phyloP scores from a whole-genome alignment of 768 basidiomycete species.

The Tephrocybe rancida region DNA sequence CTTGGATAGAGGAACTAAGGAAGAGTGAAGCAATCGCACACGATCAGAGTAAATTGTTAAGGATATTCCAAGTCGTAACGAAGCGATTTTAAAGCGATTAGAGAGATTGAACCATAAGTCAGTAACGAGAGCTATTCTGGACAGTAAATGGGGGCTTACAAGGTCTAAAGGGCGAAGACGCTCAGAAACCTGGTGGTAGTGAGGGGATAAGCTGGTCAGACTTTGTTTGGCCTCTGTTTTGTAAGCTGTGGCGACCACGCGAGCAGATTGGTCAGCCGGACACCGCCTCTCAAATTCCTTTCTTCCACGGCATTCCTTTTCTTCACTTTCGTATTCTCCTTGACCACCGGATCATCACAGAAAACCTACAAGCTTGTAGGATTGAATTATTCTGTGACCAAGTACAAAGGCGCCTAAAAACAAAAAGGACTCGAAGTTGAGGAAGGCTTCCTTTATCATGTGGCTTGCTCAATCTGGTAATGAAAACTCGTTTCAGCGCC shows the following conservation, averaged over 20 bases:
- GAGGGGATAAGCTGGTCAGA: constrained; percentile 46
- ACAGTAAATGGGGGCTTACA: constrained; percentile 30
- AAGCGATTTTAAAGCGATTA: constrained; percentile 38
- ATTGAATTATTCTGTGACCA: too few relatives aligned
- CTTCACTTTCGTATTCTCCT: constrained; percentile 6
- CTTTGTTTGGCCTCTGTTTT: constrained; percentile 49
- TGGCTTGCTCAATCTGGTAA: too few relatives aligned
- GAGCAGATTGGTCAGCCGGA: constrained; percentile 39
- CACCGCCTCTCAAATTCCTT: constrained; percentile 15
- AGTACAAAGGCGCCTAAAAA: too few relatives aligned
- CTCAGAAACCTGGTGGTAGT: constrained; percentile 47
- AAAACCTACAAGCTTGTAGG: not conserved
- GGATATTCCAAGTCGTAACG: constrained; percentile 18
- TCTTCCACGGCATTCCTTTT: constrained; percentile 15
- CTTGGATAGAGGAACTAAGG: constrained; percentile 30
- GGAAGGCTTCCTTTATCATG: too few relatives aligned
- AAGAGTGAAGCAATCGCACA: constrained; percentile 40
- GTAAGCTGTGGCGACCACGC: constrained; percentile 35
- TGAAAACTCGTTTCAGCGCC: not conserved
- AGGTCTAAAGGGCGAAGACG: constrained; percentile 27
- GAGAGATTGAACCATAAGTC: constrained; percentile 17
- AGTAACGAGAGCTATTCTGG: constrained; percentile 11
- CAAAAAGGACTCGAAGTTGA: too few relatives aligned
- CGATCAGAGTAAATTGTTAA: constrained; percentile 39
- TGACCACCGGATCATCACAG: constrained; percentile 13